phyloP scores from a whole-genome alignment of 768 basidiomycete genomes.

The Leccinum broughii region DNA sequence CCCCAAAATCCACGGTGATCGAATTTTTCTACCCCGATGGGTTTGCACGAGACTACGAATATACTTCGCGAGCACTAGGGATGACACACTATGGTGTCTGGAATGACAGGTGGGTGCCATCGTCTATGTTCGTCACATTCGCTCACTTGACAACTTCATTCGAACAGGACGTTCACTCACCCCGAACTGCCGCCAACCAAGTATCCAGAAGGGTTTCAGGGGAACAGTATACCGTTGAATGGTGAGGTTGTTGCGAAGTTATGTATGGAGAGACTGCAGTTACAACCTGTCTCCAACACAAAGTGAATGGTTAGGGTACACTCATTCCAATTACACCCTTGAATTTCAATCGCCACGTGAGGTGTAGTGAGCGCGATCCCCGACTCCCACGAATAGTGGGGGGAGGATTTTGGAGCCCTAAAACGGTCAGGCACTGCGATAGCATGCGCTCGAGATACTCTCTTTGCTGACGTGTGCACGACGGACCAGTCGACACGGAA shows the following conservation, averaged over 20 bases:
- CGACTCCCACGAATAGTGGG: too few species aligned
- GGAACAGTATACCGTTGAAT: constrained; percentile 84
- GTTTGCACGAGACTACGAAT: constrained; percentile 86
- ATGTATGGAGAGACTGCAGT: constrained; percentile 51
- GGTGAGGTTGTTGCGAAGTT: constrained; percentile 65
- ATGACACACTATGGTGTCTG: constrained; percentile 87
- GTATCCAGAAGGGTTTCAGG: constrained; percentile 88
- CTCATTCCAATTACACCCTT: not conserved
- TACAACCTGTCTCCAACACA: not conserved
- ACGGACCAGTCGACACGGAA: too few species aligned
- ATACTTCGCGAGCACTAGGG: constrained; percentile 76
- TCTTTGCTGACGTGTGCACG: too few species aligned
- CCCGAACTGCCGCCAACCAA: constrained; percentile 66
- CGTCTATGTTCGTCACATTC: not conserved
- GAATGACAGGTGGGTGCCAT: constrained; percentile 56
- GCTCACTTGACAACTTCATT: not conserved
- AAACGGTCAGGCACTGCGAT: too few species aligned
- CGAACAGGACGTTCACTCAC: constrained; percentile 64
- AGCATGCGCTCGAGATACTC: too few species aligned
- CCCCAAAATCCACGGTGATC: constrained; percentile 80
- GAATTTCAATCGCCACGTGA: not conserved
- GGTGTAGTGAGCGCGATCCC: not conserved
- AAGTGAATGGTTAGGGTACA: not conserved
- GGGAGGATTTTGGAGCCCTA: too few species aligned
- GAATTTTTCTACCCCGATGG: constrained; percentile 88